Base-by-base conservation (phyloP, 352 stramenopile species). In the Phytophthora idaei region DNA sequence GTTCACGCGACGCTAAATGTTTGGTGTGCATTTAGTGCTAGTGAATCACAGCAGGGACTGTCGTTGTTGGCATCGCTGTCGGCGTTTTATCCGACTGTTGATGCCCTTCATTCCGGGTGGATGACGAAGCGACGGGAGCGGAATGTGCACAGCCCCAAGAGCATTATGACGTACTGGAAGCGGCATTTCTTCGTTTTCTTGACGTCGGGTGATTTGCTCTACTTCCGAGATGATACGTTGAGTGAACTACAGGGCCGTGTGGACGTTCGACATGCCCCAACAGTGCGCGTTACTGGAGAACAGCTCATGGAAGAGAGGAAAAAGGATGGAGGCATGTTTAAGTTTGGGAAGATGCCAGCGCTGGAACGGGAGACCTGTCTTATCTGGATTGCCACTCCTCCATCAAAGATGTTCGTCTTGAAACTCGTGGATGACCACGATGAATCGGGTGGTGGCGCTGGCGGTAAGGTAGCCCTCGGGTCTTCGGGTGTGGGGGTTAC, bases 161-260 rank as follows among this genome's bases (percentile, higher is more conserved):
- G 81, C 36, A 92, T 94, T 49, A 94, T 94, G 60, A 90, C 86
- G 49, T 92, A 90, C 67, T 94, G 86, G 86, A 94, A 94, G 61
- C 79, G 84, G 7, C 86, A 92, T 57, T 94, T 82, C 51, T 93
- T 94, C 51, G 76, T 92, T 31, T 94, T 89, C 36, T 51, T 94
- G 15, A 84, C 77, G 39, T 87, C 82, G 0, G 86, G 86, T 0
- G 86, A 94, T 47, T 65, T 94, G 39, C 63, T 94, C 1, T 94
- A 94, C 57, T 94, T 94, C 29, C 81, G 80, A 31, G 86, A 94
- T 51, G 86, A 92, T 44, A 86, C 79, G 4, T 63, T 93, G 31
- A 80, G 74, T 21, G 85, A 91, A 53, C 68, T 91, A 1, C 84
- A 94, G 51, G 86, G 86, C 0, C 83, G 84, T 14, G 86, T 94